Base-by-base conservation (phyloP, 2,329 filamentous ascomycete genomes). In the Aureobasidium sp. region DNA sequence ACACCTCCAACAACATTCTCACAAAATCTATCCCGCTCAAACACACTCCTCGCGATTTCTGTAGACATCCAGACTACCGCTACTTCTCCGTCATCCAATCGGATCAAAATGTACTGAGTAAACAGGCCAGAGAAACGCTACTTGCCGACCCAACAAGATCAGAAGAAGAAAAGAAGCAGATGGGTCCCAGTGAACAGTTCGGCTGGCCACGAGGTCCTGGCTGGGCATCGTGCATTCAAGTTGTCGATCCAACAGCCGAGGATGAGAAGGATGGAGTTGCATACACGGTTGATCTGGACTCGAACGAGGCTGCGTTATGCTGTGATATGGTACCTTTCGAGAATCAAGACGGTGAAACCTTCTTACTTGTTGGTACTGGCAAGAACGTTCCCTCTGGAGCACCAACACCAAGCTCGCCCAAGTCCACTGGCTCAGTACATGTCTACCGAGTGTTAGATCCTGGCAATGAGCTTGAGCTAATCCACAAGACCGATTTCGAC, bases 151-250 rank as follows among this genome's bases (percentile, higher is more conserved):
- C 88, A 0, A 80, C 80, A 7, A 81, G 85, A 3, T 62, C 64
- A 12, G 64, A 65, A 55, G 62, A 84, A 86, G 8, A 91, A 91
- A 71, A 89, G 88, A 6, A 87, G 92, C 66, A 81, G 83, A n/a
- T 79, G 81, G 5, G 80, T 87, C 12, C 79, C 94, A 2, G 86
- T 90, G 84, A 88, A 67, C 89, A 96, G 5, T 97, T 99, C 72
- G 94, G 94, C 1, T 91, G 97, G 70, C 89, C 94, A 11, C 85
- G 87, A 62, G 91, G 86, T 27, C 86, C 84, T 64, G 88, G 90
- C 22, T 99, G 94, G 94, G 91, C 94, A 44, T 97, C 93, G 11
- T 97, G 92, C 74, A 92, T 99, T 67, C 91, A 90, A 70, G 84
- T 97, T 22, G 82, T 99, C 20, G 94, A 99, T 70, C 92, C 94